Evolutionary conservation across 352 stramenopile genomes (phyloP), one percentile per base, ranked within the genome.

Genomic region (Globisporangium abappressorium): DNA sequence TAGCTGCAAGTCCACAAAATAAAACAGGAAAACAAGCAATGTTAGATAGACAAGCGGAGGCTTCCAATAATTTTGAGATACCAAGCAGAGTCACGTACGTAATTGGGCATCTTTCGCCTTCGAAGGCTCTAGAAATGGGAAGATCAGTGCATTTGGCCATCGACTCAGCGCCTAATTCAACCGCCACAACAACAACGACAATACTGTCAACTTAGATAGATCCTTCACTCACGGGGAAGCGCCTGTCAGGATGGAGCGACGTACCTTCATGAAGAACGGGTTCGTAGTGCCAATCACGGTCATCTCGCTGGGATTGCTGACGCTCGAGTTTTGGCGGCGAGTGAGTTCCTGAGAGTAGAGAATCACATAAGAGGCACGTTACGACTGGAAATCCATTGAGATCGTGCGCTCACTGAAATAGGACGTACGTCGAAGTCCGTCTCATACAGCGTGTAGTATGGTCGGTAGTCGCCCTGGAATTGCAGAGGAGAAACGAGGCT

Each of bases 361-460:
- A 0, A 57, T 11, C 11, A 24, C 2, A 47, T 20, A 28, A 30
- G 14, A 41, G 15, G 0, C 18, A n/a, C 15, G 18, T 59, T 41
- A 59, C 15, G 26, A 41, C 28, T 41, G 34, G 26, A n/a, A 59
- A 41, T 41, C n/a, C 26, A 22, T 3, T 57, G 24, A 59, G 18
- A 59, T 20, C 41, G 41, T 8, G 5, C 3, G 41, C 14, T 47
- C 41, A n/a, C 18, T 24, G 46, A 6, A 9, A 34, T 6, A 14
- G 28, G 26, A 72, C 78, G 55, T 71, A 91, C 85, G 55, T 93
- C 82, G 59, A 95, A 96, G 59, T 97, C 90, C 24, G 74, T 47
- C 77, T 97, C 90, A 57, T 95, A 96, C 9, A 97, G 70, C 36
- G 90, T 89, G 56, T 90, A 95, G 64, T 96, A 97, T 18, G 90